Evolutionary conservation across 352 stramenopile genomes (phyloP).

Genomic region (Phytophthora agathidicida): DNA sequence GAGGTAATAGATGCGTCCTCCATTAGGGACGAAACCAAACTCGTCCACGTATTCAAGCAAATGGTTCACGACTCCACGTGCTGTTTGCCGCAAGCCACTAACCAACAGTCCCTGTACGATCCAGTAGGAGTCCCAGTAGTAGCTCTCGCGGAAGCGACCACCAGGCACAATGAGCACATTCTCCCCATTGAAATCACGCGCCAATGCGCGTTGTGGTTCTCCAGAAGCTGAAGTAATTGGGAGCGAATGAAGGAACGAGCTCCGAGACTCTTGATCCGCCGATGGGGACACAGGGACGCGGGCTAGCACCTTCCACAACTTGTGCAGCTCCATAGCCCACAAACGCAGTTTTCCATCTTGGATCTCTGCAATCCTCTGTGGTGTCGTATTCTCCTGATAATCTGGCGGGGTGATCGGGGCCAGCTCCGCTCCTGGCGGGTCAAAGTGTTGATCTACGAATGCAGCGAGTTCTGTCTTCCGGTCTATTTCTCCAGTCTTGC

Average conservation of each 20-base stretch:
- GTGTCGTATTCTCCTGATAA: constrained; percentile 38
- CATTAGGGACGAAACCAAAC: constrained; percentile 92
- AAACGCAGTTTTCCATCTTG: constrained; percentile 42
- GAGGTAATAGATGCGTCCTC: constrained; percentile 91
- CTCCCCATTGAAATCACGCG: constrained; percentile 26
- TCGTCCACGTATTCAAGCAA: constrained; percentile 85
- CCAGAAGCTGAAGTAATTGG: constrained; percentile 18
- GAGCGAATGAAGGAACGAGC: constrained; percentile 43
- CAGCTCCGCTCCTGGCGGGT: constrained; percentile 61
- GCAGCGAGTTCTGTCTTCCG: constrained; percentile 39
- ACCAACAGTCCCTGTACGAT: constrained; percentile 89
- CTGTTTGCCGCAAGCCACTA: constrained; percentile 75
- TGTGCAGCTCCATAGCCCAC: constrained; percentile 77
- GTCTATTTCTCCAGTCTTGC: constrained; percentile 2
- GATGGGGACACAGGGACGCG: constrained; percentile 29
- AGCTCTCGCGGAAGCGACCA: constrained; percentile 91
- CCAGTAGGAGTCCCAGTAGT: constrained; percentile 96
- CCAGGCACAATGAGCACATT: constrained; percentile 86
- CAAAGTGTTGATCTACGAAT: constrained; percentile 75
- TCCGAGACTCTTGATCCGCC: constrained; percentile 8
- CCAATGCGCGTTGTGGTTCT: constrained; percentile 6
- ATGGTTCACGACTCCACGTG: constrained; percentile 83
- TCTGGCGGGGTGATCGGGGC: constrained; percentile 42
- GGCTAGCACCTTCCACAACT: constrained; percentile 76
- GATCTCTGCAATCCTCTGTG: constrained; percentile 55